A percentile compares a stretch with the other conserved stretches of the same genome.
Conservation (phyloP, 129 eudicot species). For the Ambrosia trifida region DNA sequence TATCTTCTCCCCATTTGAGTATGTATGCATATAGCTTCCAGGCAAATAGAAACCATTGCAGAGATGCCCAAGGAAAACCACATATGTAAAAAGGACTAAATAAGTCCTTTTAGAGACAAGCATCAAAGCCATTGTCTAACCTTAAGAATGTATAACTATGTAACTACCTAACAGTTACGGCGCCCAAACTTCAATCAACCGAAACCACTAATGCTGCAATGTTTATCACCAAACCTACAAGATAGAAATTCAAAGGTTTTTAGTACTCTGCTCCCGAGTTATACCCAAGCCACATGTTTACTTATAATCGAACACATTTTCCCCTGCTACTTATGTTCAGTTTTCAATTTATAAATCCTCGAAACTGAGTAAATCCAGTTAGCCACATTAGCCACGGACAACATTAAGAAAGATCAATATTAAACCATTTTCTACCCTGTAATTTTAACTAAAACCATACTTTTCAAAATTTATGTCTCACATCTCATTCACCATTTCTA, state of each 20-base stretch:
- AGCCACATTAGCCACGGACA: too few relatives aligned
- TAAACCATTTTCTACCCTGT: background rate
- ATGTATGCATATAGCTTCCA: conserved; percentile 85
- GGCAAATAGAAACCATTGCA: conserved; percentile 74
- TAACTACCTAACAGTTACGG: background rate
- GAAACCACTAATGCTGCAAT: conserved; percentile 33
- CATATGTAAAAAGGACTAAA: conserved; percentile 35
- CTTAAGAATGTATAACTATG: background rate
- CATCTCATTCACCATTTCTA: too few relatives aligned
- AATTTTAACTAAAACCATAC: too few relatives aligned
- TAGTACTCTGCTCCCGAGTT: conserved; percentile 16
- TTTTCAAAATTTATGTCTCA: too few relatives aligned
- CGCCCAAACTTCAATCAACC: conserved; percentile 22
- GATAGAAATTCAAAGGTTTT: conserved; percentile 3
- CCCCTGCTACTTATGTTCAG: conserved; percentile 5
- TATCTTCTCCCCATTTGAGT: conserved; percentile 57
- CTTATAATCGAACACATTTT: background rate
- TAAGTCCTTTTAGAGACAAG: conserved; percentile 44
- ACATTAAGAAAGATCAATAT: conserved; percentile 10
- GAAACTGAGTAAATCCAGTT: background rate
- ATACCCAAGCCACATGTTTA: conserved; percentile 10
- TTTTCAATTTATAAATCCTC: conserved; percentile 3
- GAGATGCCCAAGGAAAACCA: conserved; percentile 36
- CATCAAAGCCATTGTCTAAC: conserved; percentile 41
- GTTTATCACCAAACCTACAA: conserved; percentile 36